These are phyloP conservation scores for Colletotrichum chlorophyti DNA, from an alignment of 2,329 filamentous ascomycete species.

Conservation along the genomic window DNA sequence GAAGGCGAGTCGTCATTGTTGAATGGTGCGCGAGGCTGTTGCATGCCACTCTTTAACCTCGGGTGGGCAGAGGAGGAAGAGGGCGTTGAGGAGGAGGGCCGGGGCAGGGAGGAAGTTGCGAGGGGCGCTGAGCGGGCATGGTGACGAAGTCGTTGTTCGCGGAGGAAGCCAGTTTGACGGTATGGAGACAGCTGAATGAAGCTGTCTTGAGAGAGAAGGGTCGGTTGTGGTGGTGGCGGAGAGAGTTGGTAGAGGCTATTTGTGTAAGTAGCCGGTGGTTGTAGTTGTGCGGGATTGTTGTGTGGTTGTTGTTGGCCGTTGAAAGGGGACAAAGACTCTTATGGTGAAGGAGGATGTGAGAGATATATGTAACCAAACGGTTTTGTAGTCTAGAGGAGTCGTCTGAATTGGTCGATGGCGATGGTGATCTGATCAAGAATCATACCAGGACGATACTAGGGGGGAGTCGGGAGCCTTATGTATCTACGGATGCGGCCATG, in stretches of 20 bases:
- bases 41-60: conserved; percentile 47
- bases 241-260: conserved; percentile 19
- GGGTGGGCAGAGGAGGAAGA: conserved; percentile 70
- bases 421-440: conserved; percentile 9
- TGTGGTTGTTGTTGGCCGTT: conserved; percentile 5
- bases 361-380: conserved; percentile 16
- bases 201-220: neutral
- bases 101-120: conserved; percentile 71
- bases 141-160: conserved; percentile 38
- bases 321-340: conserved; percentile 17
- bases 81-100: conserved; percentile 70
- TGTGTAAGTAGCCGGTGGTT: conserved; percentile 8
- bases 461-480: conserved; percentile 30
- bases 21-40: conserved; percentile 11
- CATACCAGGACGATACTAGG: neutral
- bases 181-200: conserved; percentile 21
- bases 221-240: conserved; percentile 28
- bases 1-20: neutral
- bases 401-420: conserved; percentile 15
- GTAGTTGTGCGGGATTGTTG: neutral
- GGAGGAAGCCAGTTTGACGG: conserved; percentile 28
- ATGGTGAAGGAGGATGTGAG: conserved; percentile 1
- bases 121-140: conserved; percentile 68
- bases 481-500: conserved; percentile 26
- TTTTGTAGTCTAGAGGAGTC: conserved; percentile 1